phyloP scores from a whole-genome alignment of 2,329 filamentous ascomycete genomes.

The Nannizziopsis arthrosporioides region DNA sequence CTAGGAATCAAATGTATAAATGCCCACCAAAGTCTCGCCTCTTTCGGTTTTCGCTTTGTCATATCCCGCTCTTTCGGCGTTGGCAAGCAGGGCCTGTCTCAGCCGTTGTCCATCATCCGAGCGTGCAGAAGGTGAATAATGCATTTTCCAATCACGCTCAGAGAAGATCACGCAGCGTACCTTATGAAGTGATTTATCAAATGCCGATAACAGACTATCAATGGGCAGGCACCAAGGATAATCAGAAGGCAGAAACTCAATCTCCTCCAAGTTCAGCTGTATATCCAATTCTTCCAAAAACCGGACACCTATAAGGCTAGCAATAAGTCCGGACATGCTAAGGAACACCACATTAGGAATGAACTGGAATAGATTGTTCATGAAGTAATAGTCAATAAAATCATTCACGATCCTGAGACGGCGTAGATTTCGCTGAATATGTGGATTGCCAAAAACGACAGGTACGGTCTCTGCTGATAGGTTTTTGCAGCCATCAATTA shows the following conservation, averaged over 20 bases:
- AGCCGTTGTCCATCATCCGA: constrained; percentile 8
- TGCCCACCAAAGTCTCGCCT: constrained; percentile 11
- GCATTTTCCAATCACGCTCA: constrained; percentile 14
- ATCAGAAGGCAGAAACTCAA: constrained; percentile 21
- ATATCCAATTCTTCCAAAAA: neutral
- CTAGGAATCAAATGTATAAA: constrained; percentile 6
- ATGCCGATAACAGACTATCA: constrained; percentile 16
- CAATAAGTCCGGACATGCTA: constrained; percentile 24
- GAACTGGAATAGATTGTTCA: constrained; percentile 12
- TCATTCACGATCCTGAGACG: constrained; percentile 15
- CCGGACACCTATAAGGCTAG: constrained; percentile 20
- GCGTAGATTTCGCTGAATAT: constrained; percentile 17
- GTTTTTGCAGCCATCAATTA: constrained; percentile 12
- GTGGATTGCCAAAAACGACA: constrained; percentile 19
- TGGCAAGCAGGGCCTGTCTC: constrained; percentile 20
- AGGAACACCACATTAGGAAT: constrained; percentile 22
- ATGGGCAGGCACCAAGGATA: constrained; percentile 18
- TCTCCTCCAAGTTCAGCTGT: constrained; percentile 20
- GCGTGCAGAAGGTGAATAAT: constrained; percentile 6
- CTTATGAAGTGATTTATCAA: constrained; percentile 19
- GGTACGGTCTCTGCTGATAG: constrained; percentile 12
- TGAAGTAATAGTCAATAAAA: constrained; percentile 11
- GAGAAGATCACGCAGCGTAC: constrained; percentile 22
- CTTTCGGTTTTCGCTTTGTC: constrained; percentile 10
- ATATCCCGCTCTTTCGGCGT: constrained; percentile 12